phyloP scores from a whole-genome alignment of 805 yeast species.

The Scheffersomyces stipitis region DNA sequence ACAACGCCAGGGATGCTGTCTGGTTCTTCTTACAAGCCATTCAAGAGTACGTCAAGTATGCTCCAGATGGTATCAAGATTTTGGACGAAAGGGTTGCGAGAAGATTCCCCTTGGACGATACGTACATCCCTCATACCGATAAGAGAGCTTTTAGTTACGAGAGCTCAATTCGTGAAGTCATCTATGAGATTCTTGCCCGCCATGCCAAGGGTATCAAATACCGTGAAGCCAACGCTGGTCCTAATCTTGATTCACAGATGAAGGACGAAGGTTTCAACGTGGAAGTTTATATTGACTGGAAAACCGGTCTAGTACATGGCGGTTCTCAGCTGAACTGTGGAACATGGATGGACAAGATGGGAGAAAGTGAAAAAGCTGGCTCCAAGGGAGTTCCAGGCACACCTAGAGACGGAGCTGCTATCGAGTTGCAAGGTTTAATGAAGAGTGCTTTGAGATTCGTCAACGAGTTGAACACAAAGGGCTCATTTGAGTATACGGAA shows the following conservation, averaged over 20 bases:
- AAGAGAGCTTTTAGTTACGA: conserved; percentile 74
- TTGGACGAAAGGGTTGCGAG: conserved; percentile 73
- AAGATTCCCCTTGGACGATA: conserved; percentile 88
- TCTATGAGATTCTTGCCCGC: conserved; percentile 79
- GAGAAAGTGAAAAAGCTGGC: conserved; percentile 82
- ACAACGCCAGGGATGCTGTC: conserved; percentile 94
- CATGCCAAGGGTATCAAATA: conserved; percentile 87
- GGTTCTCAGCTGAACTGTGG: conserved; percentile 95
- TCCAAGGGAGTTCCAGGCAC: conserved; percentile 95
- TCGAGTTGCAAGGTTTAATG: conserved; percentile 85
- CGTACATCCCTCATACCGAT: conserved; percentile 66
- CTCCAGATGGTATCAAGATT: conserved; percentile 66
- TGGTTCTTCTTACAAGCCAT: conserved; percentile 93
- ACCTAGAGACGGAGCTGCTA: conserved; percentile 95
- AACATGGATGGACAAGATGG: conserved; percentile 99
- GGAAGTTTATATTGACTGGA: conserved; percentile 79
- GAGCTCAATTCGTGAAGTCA: conserved; percentile 68
- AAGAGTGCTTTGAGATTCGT: conserved; percentile 86
- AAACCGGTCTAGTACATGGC: conserved; percentile 82
- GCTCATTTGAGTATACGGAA: conserved; percentile 53
- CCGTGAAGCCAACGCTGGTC: conserved; percentile 95
- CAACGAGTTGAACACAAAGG: conserved; percentile 51
- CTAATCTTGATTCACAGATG: conserved; percentile 87
- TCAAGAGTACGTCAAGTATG: conserved; percentile 73
- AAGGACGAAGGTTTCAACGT: conserved; percentile 89